Base-by-base conservation (phyloP, 2,329 filamentous ascomycete genomes). In the Fusarium circinatum region DNA sequence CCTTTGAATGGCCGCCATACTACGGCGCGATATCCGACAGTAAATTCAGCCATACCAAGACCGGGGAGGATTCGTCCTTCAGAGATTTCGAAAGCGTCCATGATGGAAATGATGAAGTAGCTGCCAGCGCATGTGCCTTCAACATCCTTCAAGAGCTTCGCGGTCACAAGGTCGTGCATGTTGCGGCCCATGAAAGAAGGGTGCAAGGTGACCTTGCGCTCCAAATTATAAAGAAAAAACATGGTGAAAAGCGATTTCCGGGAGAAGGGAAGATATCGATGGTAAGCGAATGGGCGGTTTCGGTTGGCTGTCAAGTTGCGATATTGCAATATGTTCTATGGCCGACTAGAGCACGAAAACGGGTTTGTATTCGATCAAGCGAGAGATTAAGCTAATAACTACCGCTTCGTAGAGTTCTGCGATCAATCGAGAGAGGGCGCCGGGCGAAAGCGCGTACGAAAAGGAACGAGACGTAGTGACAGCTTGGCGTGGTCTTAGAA, bases 161-260 rank as follows among this genome's bases (percentile, higher is more conserved):
- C 92, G 58, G 93, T 96, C 45, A 99, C 93, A 78, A 97, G 92
- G 77, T 97, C 93, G 78, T 96, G 92, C 87, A 98, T 97, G 81
- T 96, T 94, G 73, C 94, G 92, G 66, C 95, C 95, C 82, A 99
- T 98, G 86, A 97, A 99, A 18, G 96, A 98, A 34, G 96, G 96
- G 81, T 99, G 96, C 80, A 99, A 90, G 77, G 94, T 95, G 79
- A 98, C 95, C 80, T 94, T 93, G 81, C 96, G 95, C 85, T 98
- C 95, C 84, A 98, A 92, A 81, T 98, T 96, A 85, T 98, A 94
- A 75, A 99, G 93, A 87, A 99, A 99, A 85, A 98, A 99, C 96
- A 99, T 99, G 78, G 55, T 66, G 73, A 65, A 64, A 54, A 24
- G 45, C 49, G 57, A 38, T 15, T 51, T 62, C 36, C 14, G 44